phyloP scores from a whole-genome alignment of 148 eudicot species.

The Camellia lanceoleosa region DNA sequence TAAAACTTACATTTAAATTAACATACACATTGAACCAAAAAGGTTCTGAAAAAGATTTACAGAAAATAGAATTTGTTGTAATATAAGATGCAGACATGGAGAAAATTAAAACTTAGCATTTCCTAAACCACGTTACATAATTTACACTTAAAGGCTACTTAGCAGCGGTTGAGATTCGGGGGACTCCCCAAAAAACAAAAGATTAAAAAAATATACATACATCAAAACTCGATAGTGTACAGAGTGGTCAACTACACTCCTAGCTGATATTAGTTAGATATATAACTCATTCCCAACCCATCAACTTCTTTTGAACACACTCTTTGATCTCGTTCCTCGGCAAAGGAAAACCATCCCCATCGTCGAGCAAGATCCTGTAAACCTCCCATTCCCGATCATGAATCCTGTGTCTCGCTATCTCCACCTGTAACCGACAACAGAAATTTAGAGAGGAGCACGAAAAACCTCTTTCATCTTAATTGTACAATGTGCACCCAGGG shows the following conservation, averaged over 20 bases:
- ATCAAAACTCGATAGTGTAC: neutral
- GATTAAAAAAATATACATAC: neutral
- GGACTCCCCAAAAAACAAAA: neutral
- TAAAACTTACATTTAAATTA: no score
- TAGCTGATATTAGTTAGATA: neutral
- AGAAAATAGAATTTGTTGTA: no score
- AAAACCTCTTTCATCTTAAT: neutral
- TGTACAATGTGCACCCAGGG: neutral
- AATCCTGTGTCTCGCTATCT: conserved; percentile 48
- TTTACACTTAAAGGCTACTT: conserved; percentile 4
- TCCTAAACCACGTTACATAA: neutral
- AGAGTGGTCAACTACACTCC: conserved; percentile 1
- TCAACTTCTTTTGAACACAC: conserved; percentile 42
- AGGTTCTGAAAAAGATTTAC: no score
- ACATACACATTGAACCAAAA: no score
- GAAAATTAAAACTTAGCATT: neutral
- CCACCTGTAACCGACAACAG: conserved; percentile 38
- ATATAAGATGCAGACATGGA: neutral
- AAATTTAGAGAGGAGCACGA: neutral
- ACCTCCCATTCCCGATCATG: conserved; percentile 64
- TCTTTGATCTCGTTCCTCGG: conserved; percentile 45
- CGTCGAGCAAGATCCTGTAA: conserved; percentile 52
- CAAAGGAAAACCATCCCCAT: conserved; percentile 37
- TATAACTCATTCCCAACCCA: conserved; percentile 45
- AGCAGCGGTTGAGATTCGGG: neutral